These are phyloP conservation scores for Plasmodium billcollinsi DNA, from an alignment of 169 alveolate species.

Conservation along the genomic window DNA sequence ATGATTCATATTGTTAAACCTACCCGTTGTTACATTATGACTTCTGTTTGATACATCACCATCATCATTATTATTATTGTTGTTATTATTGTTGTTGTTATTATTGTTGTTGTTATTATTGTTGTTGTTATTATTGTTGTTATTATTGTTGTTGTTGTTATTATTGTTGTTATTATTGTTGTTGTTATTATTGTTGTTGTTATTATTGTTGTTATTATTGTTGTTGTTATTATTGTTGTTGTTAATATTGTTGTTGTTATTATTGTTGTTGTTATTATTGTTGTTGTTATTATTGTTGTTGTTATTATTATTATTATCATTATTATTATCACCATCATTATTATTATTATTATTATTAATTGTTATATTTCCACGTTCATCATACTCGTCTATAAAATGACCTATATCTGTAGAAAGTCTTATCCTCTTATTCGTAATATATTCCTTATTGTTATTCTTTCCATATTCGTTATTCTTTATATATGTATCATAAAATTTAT, in stretches of 20 bases:
- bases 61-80: background rate
- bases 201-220: too few relatives aligned
- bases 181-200: background rate
- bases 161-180: background rate
- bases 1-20: background rate
- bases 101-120: too few relatives aligned
- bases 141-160: background rate
- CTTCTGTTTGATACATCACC: background rate
- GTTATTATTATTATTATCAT: too few relatives aligned
- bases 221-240: background rate
- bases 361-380: background rate
- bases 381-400: background rate
- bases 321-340: background rate
- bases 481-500: slow-evolving; percentile 15
- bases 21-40: background rate
- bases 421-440: too few relatives aligned
- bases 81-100: background rate
- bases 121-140: background rate
- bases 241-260: background rate
- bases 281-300: background rate
- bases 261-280: background rate
- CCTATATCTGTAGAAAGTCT: background rate
- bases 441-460: background rate
- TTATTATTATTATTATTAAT: background rate
- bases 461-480: background rate